Conservation (phyloP, 441 rosid species). For the Pelargonium cotyledonis region DNA sequence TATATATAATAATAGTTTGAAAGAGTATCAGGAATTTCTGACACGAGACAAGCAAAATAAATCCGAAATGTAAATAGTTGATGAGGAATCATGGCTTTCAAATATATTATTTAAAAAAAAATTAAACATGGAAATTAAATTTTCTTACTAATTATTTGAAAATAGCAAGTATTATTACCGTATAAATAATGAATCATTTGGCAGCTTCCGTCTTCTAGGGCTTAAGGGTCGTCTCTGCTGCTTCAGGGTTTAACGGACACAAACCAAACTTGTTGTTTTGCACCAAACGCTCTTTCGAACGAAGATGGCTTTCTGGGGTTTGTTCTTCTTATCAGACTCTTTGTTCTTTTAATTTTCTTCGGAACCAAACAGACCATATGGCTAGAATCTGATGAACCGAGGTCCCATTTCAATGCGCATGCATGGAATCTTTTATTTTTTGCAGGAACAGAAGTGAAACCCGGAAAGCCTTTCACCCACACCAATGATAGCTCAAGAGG, state of each 20-base stretch:
- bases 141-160: too few species aligned
- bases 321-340: background rate
- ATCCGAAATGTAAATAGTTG: too few species aligned
- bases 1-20: too few species aligned
- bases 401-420: background rate
- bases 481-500: constrained; percentile 18
- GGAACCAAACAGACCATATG: background rate
- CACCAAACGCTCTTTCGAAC: background rate
- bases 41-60: too few species aligned
- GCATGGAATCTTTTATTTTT: background rate
- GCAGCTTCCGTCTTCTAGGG: background rate
- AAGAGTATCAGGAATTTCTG: too few species aligned
- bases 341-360: background rate
- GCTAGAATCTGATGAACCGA: background rate
- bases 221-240: background rate
- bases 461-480: constrained; percentile 53
- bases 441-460: constrained; percentile 63
- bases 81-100: too few species aligned
- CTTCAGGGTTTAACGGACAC: background rate
- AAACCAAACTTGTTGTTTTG: background rate
- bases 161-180: too few species aligned
- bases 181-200: too few species aligned
- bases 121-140: too few species aligned
- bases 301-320: constrained; percentile 20
- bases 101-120: too few species aligned